Percentiles rank a stretch among this genome's conserved stretches.
Conservation (phyloP, 2,329 filamentous ascomycete genomes). For the Neonectria coccinea region DNA sequence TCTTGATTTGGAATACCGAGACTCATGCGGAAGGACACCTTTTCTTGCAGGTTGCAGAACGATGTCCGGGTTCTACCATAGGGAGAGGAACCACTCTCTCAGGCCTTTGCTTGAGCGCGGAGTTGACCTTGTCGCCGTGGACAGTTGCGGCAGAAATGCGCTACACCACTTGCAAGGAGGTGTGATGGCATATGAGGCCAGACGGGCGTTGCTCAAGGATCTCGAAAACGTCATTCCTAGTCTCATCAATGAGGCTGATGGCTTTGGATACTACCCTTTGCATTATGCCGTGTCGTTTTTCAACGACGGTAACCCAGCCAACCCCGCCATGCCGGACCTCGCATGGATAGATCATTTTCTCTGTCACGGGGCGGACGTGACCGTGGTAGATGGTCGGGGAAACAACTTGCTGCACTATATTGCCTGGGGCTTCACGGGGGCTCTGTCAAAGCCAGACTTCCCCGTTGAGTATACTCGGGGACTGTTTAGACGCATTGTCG, state of each 20-base stretch:
- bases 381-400: constrained; percentile 18
- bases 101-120: constrained; percentile 28
- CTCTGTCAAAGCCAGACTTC: neutral
- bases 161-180: constrained; percentile 27
- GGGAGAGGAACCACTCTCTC: neutral
- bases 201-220: constrained; percentile 10
- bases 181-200: neutral
- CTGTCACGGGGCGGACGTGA: constrained; percentile 26
- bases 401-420: constrained; percentile 34
- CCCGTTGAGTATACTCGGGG: neutral
- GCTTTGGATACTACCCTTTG: constrained; percentile 31
- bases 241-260: constrained; percentile 32
- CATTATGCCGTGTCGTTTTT: constrained; percentile 30
- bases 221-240: constrained; percentile 8
- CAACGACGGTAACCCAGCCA: neutral
- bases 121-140: constrained; percentile 26
- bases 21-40: constrained; percentile 26
- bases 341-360: constrained; percentile 30
- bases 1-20: constrained; percentile 30
- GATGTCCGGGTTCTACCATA: too few relatives aligned
- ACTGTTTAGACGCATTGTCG: constrained; percentile 20
- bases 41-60: constrained; percentile 26
- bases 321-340: too few relatives aligned
- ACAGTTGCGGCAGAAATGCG: constrained; percentile 30
- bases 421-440: neutral